Base-by-base conservation (phyloP, 495 filamentous ascomycete genomes). In the Aspergillus panamensis region DNA sequence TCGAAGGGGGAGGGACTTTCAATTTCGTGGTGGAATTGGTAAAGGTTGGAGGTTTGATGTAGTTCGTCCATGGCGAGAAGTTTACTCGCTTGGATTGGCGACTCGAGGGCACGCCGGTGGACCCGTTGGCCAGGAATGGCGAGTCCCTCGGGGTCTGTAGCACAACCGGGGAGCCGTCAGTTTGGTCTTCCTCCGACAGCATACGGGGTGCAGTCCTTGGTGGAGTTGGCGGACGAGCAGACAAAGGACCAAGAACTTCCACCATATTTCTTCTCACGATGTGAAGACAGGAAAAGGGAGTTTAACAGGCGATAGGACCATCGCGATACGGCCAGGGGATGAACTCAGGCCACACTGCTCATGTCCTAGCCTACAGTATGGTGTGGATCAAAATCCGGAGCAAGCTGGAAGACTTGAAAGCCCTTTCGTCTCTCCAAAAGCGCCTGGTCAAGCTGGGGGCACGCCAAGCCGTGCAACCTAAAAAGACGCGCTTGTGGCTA, bases 41-140 rank as follows among this genome's bases (percentile, higher is more conserved):
- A 53, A 78, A 77, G 3, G 71, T 68, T 6, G 80, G 79, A 43
- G 82, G 73, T 49, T 87, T 85, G 59, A 85, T 84, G 73, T 89
- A 90, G 53, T 87, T 82, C 52, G 85, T 82, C 73, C 84, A 83
- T 59, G 84, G 84, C 13, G 87, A 90, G 73, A 89, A 92, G 30
- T 80, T 85, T 48, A 93, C 90, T 62, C 79, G 82, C 73, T 96
- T 97, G 49, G 74, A 78, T 3, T 72, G 65, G 55, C 71, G 76
- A 39, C 66, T 76, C 4, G 75, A 77, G 2, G 67, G 66, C 16
- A 55, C 65, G 40, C 62, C 66, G 20, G 68, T 59, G n/a, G 70
- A 71, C 8, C 71, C 73, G 39, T 67, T 66, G 0, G 75, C 71
- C 2, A 74, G 73, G 7, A 79, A 75, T 1, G 81, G 71, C 17